A percentile compares a stretch with the other conserved stretches of the same genome.
These are phyloP conservation scores for Ceratocystis variospora DNA, from an alignment of 2,329 filamentous ascomycete species.

Conservation along the genomic window DNA sequence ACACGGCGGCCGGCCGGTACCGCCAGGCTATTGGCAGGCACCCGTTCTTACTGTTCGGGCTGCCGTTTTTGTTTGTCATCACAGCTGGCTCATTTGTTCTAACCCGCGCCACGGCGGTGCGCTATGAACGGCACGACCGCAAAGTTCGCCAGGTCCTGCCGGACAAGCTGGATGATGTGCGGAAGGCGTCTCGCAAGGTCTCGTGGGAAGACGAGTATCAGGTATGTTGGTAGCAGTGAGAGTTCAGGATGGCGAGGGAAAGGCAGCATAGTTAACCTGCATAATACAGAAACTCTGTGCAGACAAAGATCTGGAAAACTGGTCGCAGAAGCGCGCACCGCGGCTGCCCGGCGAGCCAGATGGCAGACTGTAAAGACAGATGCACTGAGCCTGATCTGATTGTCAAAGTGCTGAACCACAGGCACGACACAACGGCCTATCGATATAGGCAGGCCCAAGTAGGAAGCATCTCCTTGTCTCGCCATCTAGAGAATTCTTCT, in stretches of 20 bases:
- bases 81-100: conserved; percentile 86
- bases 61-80: conserved; percentile 84
- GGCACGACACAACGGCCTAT: not conserved
- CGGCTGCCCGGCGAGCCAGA: conserved; percentile 81
- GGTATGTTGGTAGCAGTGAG: conserved; percentile 39
- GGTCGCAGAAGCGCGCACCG: conserved; percentile 93
- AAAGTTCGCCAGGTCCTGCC: conserved; percentile 73
- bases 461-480: no score
- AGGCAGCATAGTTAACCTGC: not conserved
- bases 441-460: no score
- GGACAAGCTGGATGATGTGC: conserved; percentile 75
- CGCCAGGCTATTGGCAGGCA: conserved; percentile 59
- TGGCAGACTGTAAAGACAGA: conserved; percentile 46
- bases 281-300: conserved; percentile 18
- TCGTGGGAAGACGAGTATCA: conserved; percentile 81
- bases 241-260: not conserved
- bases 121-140: conserved; percentile 86
- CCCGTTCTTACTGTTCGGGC: conserved; percentile 83
- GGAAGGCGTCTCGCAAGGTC: conserved; percentile 54
- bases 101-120: conserved; percentile 81
- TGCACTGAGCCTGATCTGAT: not conserved
- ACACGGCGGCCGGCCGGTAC: conserved; percentile 62
- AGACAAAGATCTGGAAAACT: conserved; percentile 83
- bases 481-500: no score
- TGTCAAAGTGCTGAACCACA: no score